A percentile compares a stretch with the other conserved stretches of the same genome.
Evolutionary conservation across 768 basidiomycete species (phyloP).

Genomic region (Amanita molliuscula): DNA sequence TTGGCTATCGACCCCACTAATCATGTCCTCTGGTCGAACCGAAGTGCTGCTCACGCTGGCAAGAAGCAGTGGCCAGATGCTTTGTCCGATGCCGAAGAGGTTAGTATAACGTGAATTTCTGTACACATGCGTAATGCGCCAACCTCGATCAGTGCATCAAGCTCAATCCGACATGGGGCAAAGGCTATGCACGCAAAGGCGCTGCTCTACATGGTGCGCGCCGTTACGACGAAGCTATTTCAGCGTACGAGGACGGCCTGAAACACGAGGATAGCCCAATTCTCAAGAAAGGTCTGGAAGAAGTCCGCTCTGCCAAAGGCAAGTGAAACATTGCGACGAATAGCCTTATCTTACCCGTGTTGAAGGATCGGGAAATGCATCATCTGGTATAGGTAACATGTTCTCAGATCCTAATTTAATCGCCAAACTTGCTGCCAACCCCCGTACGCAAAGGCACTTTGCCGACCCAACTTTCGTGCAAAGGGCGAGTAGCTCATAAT

Average conservation of each 20-base stretch:
- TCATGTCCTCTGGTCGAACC: constrained; percentile 86
- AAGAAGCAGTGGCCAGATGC: constrained; percentile 71
- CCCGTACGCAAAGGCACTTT: constrained; percentile 76
- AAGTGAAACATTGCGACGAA: constrained; percentile 19
- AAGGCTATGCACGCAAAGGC: constrained; percentile 87
- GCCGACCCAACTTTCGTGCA: constrained; percentile 76
- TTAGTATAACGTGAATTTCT: constrained; percentile 20
- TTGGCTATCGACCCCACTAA: constrained; percentile 76
- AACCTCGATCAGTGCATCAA: constrained; percentile 52
- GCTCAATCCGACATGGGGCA: constrained; percentile 74
- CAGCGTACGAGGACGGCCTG: constrained; percentile 74
- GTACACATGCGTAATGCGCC: neutral
- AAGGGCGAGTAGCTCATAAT: constrained; percentile 31
- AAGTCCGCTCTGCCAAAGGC: constrained; percentile 83
- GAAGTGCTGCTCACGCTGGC: constrained; percentile 85
- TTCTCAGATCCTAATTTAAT: constrained; percentile 81
- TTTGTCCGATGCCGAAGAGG: constrained; percentile 85
- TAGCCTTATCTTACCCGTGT: neutral
- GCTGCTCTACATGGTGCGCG: constrained; percentile 83
- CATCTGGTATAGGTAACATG: constrained; percentile 55
- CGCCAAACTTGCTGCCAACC: constrained; percentile 78
- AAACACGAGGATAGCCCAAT: constrained; percentile 76
- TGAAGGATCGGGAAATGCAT: constrained; percentile 25
- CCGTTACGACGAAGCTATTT: constrained; percentile 74
- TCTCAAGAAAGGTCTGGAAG: constrained; percentile 78